Conservation (phyloP, 2,329 filamentous ascomycete genomes). For the Aspergillus quadricinctus region DNA sequence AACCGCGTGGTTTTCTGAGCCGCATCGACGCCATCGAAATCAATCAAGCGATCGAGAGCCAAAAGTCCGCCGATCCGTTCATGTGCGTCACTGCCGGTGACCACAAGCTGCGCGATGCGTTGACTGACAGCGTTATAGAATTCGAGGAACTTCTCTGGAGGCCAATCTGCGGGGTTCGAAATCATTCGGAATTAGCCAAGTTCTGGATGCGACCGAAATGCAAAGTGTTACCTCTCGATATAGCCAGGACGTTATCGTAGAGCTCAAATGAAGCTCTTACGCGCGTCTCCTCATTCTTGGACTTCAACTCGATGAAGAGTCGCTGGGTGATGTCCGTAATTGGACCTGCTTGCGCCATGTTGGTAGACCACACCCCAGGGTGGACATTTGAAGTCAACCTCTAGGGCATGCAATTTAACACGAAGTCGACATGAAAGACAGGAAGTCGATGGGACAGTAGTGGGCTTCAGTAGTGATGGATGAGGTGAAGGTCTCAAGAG, state of each 20-base stretch:
- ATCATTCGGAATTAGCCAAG: conserved; percentile 9
- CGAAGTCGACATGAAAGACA: conserved; percentile 16
- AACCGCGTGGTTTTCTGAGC: conserved; percentile 93
- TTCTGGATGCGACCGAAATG: background rate
- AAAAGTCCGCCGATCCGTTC: conserved; percentile 90
- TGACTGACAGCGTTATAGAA: conserved; percentile 65
- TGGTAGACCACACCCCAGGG: conserved; percentile 33
- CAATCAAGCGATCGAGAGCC: conserved; percentile 86
- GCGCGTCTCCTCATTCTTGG: conserved; percentile 49
- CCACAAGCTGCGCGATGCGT: conserved; percentile 68
- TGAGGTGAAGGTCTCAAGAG: conserved; percentile 20
- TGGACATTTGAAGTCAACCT: conserved; percentile 38
- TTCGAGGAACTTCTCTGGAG: conserved; percentile 70
- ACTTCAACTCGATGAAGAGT: conserved; percentile 55
- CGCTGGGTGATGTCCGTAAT: conserved; percentile 50
- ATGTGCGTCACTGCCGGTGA: conserved; percentile 78
- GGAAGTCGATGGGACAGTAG: conserved; percentile 14
- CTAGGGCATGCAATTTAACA: conserved; percentile 23
- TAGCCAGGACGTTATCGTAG: conserved; percentile 42
- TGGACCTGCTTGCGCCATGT: conserved; percentile 45
- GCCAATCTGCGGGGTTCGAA: conserved; percentile 57
- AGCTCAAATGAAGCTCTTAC: conserved; percentile 48
- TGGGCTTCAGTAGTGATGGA: conserved; percentile 8
- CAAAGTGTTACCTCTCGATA: conserved; percentile 40
- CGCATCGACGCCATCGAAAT: conserved; percentile 92